phyloP scores from a whole-genome alignment of 768 basidiomycete species.

The Leccinum disarticulatum region DNA sequence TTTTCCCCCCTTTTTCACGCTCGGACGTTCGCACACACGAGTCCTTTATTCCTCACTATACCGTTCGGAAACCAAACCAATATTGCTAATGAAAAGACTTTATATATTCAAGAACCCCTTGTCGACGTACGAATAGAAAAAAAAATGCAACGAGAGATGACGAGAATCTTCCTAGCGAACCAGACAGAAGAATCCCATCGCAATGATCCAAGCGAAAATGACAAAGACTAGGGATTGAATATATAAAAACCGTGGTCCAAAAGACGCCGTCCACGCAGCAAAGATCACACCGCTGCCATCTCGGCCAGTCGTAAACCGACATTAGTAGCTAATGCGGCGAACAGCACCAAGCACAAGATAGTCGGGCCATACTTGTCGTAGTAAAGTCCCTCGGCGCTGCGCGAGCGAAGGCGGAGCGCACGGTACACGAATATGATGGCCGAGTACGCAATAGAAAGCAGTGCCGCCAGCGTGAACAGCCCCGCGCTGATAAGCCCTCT shows the following conservation, averaged over 20 bases:
- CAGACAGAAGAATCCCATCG: not conserved
- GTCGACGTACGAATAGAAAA: not conserved
- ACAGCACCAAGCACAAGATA: slow-evolving; percentile 64
- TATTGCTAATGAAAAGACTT: slow-evolving; percentile 26
- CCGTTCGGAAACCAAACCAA: slow-evolving; percentile 17
- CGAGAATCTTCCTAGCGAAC: not conserved
- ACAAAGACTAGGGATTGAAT: not conserved
- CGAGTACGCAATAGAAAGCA: slow-evolving; percentile 85
- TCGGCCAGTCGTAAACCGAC: slow-evolving; percentile 66
- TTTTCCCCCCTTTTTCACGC: not conserved
- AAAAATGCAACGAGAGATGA: not conserved
- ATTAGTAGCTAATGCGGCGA: slow-evolving; percentile 71
- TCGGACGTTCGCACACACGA: slow-evolving; percentile 24
- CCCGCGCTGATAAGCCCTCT: slow-evolving; percentile 83
- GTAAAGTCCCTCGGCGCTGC: slow-evolving; percentile 78
- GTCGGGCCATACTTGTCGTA: slow-evolving; percentile 90
- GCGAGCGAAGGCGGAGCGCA: slow-evolving; percentile 62
- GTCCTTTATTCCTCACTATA: slow-evolving; percentile 30
- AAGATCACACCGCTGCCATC: slow-evolving; percentile 34
- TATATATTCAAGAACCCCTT: slow-evolving; percentile 7
- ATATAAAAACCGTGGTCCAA: not conserved
- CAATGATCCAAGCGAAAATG: not conserved
- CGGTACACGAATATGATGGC: slow-evolving; percentile 80
- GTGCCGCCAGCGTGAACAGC: slow-evolving; percentile 86
- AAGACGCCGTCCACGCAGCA: not conserved